phyloP scores from a whole-genome alignment of 371 early-diverging fungal genomes.

The Mucor mucedo region DNA sequence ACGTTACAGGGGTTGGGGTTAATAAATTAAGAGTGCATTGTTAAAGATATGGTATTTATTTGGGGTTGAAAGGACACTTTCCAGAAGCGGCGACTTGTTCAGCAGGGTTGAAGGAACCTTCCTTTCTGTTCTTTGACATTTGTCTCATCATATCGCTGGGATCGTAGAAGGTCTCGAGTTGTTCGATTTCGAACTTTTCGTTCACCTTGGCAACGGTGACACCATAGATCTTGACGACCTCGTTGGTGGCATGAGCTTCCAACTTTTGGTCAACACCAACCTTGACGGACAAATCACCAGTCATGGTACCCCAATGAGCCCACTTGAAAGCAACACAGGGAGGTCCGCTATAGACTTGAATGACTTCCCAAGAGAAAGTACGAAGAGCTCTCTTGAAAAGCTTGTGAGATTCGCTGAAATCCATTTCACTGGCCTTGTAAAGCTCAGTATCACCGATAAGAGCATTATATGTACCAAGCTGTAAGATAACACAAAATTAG shows the following conservation, averaged over 20 bases:
- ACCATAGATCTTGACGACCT: slow-evolving; percentile 48
- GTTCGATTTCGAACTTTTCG: slow-evolving; percentile 51
- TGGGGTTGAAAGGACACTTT: slow-evolving; percentile 53
- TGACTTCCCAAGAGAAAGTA: slow-evolving; percentile 57
- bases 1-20: background rate
- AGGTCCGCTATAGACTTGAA: slow-evolving; percentile 58
- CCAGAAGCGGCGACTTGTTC: slow-evolving; percentile 21
- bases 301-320: slow-evolving; percentile 58
- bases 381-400: slow-evolving; percentile 57
- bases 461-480: slow-evolving; percentile 63
- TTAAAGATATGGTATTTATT: slow-evolving; percentile 12
- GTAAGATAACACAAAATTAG: background rate
- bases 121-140: slow-evolving; percentile 49
- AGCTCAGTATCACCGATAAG: slow-evolving; percentile 60
- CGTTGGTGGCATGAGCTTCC: slow-evolving; percentile 50
- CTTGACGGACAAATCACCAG: slow-evolving; percentile 48
- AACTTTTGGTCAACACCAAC: slow-evolving; percentile 45
- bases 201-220: slow-evolving; percentile 55
- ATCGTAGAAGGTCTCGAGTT: slow-evolving; percentile 57
- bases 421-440: slow-evolving; percentile 57
- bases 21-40: background rate
- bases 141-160: slow-evolving; percentile 53
- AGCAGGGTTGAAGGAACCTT: slow-evolving; percentile 18
- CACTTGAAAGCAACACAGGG: slow-evolving; percentile 60
- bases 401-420: slow-evolving; percentile 57